Evolutionary conservation across 1,284 basidiomycete species (phyloP), one percentile per base, ranked within the genome.

Genomic region (Chalciporus sp.): DNA sequence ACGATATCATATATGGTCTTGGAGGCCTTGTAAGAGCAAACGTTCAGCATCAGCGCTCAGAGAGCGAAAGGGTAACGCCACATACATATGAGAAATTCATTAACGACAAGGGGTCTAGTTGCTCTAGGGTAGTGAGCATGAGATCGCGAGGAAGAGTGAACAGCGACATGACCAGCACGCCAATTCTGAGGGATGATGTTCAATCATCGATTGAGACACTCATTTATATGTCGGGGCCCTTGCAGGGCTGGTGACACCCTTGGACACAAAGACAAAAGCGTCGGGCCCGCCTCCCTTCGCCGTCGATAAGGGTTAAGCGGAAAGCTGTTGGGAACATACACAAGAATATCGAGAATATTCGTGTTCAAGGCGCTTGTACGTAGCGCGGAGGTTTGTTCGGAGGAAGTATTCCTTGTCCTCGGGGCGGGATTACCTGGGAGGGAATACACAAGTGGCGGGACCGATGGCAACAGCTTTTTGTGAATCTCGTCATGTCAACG

Each of bases 401-500:
- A 55, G 43, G 53, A 59, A 51, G 55, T 46, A 55, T 44, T 27
- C 67, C 71, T 50, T 10, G 50, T 31, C 35, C 33, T 56, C 37
- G 67, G 67, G 31, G 28, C 57, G 10, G 19, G 46, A 42, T 65
- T 69, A 43, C 71, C 67, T 72, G 74, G 76, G 65, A 69, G 70
- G 65, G 61, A 64, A 61, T 62, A 68, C 68, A 67, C 68, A 70
- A 70, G 66, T 58, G 58, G 62, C 65, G 66, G 70, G 64, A 64
- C 70, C 69, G 71, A 69, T 69, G 70, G 68, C 67, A 66, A 71
- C 63, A 29, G 63, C 67, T 49, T 73, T 73, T 72, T 74, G 73
- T 74, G 65, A 64, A 65, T 65, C 75, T 71, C 78, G 73, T 71
- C 81, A 83, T 84, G 82, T 83, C 83, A 84, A 84, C 82, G 70